Evolutionary conservation across 2,329 filamentous ascomycete genomes (phyloP).

Genomic region (Colletotrichum australisinense): DNA sequence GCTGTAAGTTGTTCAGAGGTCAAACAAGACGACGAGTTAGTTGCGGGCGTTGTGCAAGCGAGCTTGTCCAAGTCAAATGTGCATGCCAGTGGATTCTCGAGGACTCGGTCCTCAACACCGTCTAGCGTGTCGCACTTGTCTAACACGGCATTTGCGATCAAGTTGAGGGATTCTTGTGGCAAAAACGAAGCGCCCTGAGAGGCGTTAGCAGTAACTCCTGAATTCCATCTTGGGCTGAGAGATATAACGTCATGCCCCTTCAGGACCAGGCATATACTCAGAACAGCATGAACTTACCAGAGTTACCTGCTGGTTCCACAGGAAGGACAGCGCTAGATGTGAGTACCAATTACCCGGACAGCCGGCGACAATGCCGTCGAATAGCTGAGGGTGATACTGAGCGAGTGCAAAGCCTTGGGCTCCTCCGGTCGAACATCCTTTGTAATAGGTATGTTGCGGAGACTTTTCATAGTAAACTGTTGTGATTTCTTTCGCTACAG

Average conservation of each 20-base stretch:
- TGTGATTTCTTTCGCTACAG: not conserved
- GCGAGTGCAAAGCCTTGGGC: slow-evolving; percentile 14
- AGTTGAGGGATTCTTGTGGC: not conserved
- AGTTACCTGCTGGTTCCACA: slow-evolving; percentile 24
- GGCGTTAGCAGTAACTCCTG: not conserved
- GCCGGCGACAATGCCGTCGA: slow-evolving; percentile 5
- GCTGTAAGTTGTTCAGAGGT: not conserved
- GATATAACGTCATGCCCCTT: too few relatives aligned
- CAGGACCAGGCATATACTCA: too few relatives aligned
- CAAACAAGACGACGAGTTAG: not conserved
- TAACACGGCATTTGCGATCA: not conserved
- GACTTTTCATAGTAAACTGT: not conserved
- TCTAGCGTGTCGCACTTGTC: slow-evolving; percentile 11
- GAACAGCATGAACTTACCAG: not conserved
- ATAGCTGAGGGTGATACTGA: slow-evolving; percentile 7
- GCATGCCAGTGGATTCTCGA: slow-evolving; percentile 24
- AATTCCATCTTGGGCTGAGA: too few relatives aligned
- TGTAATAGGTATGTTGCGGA: slow-evolving; percentile 7
- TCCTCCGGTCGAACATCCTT: slow-evolving; percentile 25
- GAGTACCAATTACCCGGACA: slow-evolving; percentile 30
- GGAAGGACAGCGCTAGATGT: slow-evolving; percentile 13
- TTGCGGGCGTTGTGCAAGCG: not conserved
- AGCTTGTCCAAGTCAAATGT: slow-evolving; percentile 7
- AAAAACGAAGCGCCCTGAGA: not conserved
- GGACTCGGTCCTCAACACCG: slow-evolving; percentile 11